Evolutionary conservation across 108 stramenopile genomes (phyloP), one percentile per base, ranked within the genome.

Genomic region (Nitzschia palea): DNA sequence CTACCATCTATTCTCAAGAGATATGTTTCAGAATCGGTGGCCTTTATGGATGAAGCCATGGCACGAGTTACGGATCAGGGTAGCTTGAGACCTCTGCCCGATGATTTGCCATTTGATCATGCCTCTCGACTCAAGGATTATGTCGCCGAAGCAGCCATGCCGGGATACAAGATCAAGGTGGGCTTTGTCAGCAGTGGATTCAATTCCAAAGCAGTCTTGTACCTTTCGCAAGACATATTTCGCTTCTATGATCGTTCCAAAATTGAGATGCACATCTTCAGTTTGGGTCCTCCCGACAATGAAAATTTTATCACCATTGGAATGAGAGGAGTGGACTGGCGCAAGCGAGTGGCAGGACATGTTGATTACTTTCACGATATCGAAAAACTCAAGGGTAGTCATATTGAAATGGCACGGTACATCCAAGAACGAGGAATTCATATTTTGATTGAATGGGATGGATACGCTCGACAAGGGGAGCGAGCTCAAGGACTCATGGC

Each of bases 271-370:
- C 91, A 93, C 62, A 79, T 90, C 37, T 93, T 93, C 67, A 84
- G 85, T 37, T 62, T 88, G 45, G 86, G 85, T 23, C 67, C 79
- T 25, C 79, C 87, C 9, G 91, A 93, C 52, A 80, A 76, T 68
- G 75, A 74, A 9, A 60, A 60, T 15, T 93, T 93, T 57, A 90
- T 90, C n/a, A 37, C 85, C 26, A 36, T 76, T 56, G 82, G 81
- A 5, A 93, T 90, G 91, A 69, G 87, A 12, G 91, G 91, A n/a
- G 87, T 88, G 0, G 91, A 93, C 62, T 93, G 91, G 91, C 61
- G 91, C 20, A 76, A 90, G 58, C 74, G 86, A 15, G 91, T 93
- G 2, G 80, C 75, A 10, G 73, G 72, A 12, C 80, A 82, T 43
- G 91, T 86, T 9, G 87, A 93, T 55, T 55, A 81, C 57, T 93